Conservation (phyloP, 129 eudicot species). For the Flaveria robusta region DNA sequence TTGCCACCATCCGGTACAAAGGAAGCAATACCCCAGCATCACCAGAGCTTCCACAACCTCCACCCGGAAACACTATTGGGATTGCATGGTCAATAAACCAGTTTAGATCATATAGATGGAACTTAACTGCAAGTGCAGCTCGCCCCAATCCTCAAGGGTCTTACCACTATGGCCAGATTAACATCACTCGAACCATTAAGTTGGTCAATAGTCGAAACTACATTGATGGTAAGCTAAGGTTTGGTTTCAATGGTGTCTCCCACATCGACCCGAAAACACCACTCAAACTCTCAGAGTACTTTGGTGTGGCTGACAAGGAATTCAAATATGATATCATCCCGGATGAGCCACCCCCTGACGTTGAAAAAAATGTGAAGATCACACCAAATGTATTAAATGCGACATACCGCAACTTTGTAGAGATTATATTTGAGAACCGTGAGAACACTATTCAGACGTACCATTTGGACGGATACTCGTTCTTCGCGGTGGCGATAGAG, state of each 20-base stretch:
- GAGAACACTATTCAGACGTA: constrained; percentile 73
- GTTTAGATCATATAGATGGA: constrained; percentile 86
- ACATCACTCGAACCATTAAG: constrained; percentile 91
- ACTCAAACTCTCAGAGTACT: constrained; percentile 73
- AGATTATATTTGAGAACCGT: constrained; percentile 77
- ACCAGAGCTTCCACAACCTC: constrained; percentile 48
- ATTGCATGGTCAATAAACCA: constrained; percentile 84
- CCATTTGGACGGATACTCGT: constrained; percentile 70
- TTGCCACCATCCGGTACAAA: constrained; percentile 58
- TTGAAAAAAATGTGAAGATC: constrained; percentile 28
- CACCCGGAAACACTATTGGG: constrained; percentile 47
- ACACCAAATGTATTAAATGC: constrained; percentile 68
- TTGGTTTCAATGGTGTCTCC: constrained; percentile 72
- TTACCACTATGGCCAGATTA: constrained; percentile 84
- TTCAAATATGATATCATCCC: constrained; percentile 52
- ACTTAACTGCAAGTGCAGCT: constrained; percentile 94
- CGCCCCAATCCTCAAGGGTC: constrained; percentile 97
- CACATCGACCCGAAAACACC: constrained; percentile 66
- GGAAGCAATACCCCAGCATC: constrained; percentile 46
- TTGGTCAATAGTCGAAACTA: constrained; percentile 42
- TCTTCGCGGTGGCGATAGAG: constrained; percentile 86
- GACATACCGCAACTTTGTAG: constrained; percentile 71
- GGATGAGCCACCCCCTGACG: constrained; percentile 57
- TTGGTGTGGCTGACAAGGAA: constrained; percentile 42
- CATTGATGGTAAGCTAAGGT: constrained; percentile 73